A percentile compares a stretch with the other conserved stretches of the same genome.
These are phyloP conservation scores for Phyllostachys edulis DNA, from an alignment of 176 grass and related monocot genomes.

Conservation along the genomic window DNA sequence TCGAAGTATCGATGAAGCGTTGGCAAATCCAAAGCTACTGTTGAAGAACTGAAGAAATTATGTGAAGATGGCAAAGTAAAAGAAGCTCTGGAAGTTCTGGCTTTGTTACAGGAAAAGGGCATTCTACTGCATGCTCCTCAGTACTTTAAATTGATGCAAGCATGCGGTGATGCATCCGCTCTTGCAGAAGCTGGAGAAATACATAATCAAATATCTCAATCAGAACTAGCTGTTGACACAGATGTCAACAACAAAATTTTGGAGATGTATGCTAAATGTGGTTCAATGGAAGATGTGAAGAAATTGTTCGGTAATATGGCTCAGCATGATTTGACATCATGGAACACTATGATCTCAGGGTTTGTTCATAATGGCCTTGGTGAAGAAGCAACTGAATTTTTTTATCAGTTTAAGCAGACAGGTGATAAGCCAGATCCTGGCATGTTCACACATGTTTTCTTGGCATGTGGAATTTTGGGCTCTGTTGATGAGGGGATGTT, in stretches of 20 bases:
- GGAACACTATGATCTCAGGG: slow-evolving; percentile 82
- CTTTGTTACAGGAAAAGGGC: slow-evolving; percentile 53
- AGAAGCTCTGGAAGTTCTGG: slow-evolving; percentile 65
- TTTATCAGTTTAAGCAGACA: slow-evolving; percentile 58
- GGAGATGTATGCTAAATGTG: slow-evolving; percentile 87
- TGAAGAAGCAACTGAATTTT: slow-evolving; percentile 80
- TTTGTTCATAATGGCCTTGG: slow-evolving; percentile 75
- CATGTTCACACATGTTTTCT: slow-evolving; percentile 71
- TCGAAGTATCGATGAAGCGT: slow-evolving; percentile 31
- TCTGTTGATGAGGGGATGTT: slow-evolving; percentile 90
- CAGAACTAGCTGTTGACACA: slow-evolving; percentile 43
- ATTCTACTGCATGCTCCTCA: slow-evolving; percentile 44
- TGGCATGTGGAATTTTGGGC: slow-evolving; percentile 72
- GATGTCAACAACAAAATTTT: slow-evolving; percentile 76
- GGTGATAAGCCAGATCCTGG: slow-evolving; percentile 54
- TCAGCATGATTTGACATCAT: slow-evolving; percentile 61
- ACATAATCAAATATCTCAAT: slow-evolving; percentile 54
- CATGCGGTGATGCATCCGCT: slow-evolving; percentile 60
- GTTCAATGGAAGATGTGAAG: slow-evolving; percentile 70
- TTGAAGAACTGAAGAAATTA: slow-evolving; percentile 76
- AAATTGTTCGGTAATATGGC: slow-evolving; percentile 75
- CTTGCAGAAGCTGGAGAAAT: slow-evolving; percentile 66
- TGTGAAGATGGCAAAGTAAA: slow-evolving; percentile 76
- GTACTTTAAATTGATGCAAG: slow-evolving; percentile 67
- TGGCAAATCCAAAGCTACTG: slow-evolving; percentile 48